Evolutionary conservation across 2,329 filamentous ascomycete species (phyloP).

Genomic region (Fusarium torulosum): DNA sequence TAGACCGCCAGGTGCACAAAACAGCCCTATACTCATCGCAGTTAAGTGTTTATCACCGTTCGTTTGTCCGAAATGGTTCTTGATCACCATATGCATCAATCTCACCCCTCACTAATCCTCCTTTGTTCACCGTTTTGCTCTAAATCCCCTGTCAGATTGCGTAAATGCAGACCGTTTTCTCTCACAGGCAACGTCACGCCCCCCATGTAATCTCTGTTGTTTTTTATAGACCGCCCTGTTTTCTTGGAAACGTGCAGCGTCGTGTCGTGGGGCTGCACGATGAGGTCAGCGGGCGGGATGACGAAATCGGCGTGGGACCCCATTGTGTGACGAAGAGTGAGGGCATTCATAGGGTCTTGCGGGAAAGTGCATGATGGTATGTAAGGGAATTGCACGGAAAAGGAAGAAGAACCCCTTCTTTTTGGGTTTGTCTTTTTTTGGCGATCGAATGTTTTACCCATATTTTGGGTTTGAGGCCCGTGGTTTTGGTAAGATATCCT

Average conservation of each 20-base stretch:
- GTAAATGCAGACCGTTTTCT: slow-evolving; percentile 13
- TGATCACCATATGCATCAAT: slow-evolving; percentile 25
- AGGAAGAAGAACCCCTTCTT: neutral
- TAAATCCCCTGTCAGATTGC: slow-evolving; percentile 13
- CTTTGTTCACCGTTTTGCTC: slow-evolving; percentile 21
- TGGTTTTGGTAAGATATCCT: neutral
- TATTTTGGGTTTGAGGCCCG: slow-evolving; percentile 8
- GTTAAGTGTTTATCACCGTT: slow-evolving; percentile 15
- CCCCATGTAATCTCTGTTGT: slow-evolving; percentile 22
- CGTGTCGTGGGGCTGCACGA: slow-evolving; percentile 41
- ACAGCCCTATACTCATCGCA: slow-evolving; percentile 9
- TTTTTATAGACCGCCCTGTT: slow-evolving; percentile 41
- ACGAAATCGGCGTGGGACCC: slow-evolving; percentile 41
- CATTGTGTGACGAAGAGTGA: slow-evolving; percentile 6
- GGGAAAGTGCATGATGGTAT: slow-evolving; percentile 23
- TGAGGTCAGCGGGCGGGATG: slow-evolving; percentile 50
- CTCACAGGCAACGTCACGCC: slow-evolving; percentile 22
- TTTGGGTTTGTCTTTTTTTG: neutral
- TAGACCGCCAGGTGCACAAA: slow-evolving; percentile 19
- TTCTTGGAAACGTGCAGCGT: slow-evolving; percentile 15
- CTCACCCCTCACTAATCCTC: slow-evolving; percentile 15
- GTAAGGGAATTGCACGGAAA: slow-evolving; percentile 25
- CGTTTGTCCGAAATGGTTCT: neutral
- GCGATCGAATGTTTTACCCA: neutral
- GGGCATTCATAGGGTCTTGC: slow-evolving; percentile 30